These are phyloP conservation scores for Ustilago curta DNA, from an alignment of 1,284 basidiomycete species.

Conservation along the genomic window DNA sequence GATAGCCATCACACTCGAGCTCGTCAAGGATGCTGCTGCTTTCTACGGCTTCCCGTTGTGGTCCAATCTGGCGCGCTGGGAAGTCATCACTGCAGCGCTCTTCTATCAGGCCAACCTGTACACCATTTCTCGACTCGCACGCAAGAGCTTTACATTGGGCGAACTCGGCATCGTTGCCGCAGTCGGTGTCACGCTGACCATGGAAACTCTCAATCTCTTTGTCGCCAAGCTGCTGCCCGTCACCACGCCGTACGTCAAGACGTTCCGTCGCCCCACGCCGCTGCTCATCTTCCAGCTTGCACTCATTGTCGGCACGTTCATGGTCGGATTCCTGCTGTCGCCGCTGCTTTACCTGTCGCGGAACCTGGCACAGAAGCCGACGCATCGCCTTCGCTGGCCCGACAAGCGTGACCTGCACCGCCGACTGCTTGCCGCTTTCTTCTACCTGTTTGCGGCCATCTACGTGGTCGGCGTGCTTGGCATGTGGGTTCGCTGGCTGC, in stretches of 20 bases:
- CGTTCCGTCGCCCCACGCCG: conserved; percentile 91
- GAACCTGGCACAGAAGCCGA: conserved; percentile 89
- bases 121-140: conserved; percentile 86
- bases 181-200: conserved; percentile 85
- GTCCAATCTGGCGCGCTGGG: conserved; percentile 69
- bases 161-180: conserved; percentile 89
- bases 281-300: conserved; percentile 92
- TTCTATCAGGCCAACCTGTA: conserved; percentile 95
- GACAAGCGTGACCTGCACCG: conserved; percentile 87
- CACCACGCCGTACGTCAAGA: conserved; percentile 87
- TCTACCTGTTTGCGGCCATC: conserved; percentile 82
- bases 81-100: conserved; percentile 79
- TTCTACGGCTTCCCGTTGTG: conserved; percentile 63
- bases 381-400: conserved; percentile 87
- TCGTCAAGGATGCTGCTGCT: conserved; percentile 61
- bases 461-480: conserved; percentile 89
- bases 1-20: conserved; percentile 64
- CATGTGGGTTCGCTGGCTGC: conserved; percentile 89
- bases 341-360: conserved; percentile 92
- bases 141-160: conserved; percentile 92
- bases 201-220: conserved; percentile 74
- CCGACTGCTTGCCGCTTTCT: conserved; percentile 84
- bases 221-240: conserved; percentile 56
- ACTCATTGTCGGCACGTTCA: conserved; percentile 88
- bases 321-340: conserved; percentile 92